Evolutionary conservation across 2,329 filamentous ascomycete genomes (phyloP), one percentile per base, ranked within the genome.

Genomic region (Phialemonium atrogriseum): DNA sequence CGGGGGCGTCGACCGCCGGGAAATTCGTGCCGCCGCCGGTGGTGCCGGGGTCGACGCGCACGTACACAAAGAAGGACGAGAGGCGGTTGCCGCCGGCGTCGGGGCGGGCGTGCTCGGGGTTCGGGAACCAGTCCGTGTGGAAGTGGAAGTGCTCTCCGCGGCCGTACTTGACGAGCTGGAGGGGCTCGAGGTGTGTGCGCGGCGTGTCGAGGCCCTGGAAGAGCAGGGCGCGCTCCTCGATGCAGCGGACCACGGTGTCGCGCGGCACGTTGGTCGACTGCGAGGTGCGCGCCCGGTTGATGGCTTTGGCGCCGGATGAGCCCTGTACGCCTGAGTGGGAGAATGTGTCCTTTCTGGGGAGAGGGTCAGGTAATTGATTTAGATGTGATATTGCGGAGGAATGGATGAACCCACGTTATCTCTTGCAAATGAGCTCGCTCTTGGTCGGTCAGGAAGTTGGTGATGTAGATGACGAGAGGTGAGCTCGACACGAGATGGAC

Each of bases 81-180:
- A 54, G 40, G 2, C 64, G 51, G 42, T 68, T 68, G 7, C 64
- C 63, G 9, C 64, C 64, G 8, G 56, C 41, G 1, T 47, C 51
- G 8, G 56, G 51, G 2, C 53, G 51, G n/a, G 57, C 51, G 26
- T 62, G 56, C 3, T 48, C 40, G 2, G 52, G 44, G 32, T 59
- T 56, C 4, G 58, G 58, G 50, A 65, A 68, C 66, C 66, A 69
- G 50, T 70, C 66, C 4, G 62, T 66, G 50, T 69, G 66, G 44
- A 60, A 64, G 42, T 66, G 60, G 46, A 64, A 68, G 34, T 55
- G 60, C 42, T 65, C 60, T 10, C 59, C 59, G 9, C 44, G 38
- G 19, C 48, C 58, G 42, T 70, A 69, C 40, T 58, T 59, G 32
- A 68, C 64, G 4, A 68, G 58, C 45, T 68, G 65, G 10, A 69